Evolutionary conservation across 2,329 filamentous ascomycete species (phyloP).

Genomic region (Tolypocladium album): DNA sequence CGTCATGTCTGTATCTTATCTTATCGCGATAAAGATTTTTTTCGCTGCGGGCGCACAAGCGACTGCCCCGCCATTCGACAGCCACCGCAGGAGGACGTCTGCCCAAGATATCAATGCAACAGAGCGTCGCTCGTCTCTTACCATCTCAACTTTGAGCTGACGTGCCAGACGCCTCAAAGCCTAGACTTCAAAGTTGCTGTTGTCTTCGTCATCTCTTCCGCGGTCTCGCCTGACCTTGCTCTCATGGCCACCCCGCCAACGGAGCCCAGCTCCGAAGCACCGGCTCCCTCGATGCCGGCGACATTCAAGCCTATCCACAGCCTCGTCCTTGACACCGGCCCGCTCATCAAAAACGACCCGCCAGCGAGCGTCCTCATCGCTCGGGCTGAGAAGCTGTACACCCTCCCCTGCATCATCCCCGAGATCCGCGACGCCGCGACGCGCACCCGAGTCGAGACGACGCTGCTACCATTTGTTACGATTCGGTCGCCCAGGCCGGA

Average conservation of each 20-base stretch:
- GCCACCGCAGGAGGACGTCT: neutral
- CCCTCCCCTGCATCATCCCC: conserved; percentile 72
- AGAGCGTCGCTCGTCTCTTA: neutral
- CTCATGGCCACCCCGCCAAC: neutral
- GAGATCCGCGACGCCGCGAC: conserved; percentile 85
- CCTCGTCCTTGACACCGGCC: conserved; percentile 81
- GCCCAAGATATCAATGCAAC: neutral
- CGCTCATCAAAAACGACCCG: conserved; percentile 88
- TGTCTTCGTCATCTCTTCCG: neutral
- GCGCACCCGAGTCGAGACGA: conserved; percentile 69
- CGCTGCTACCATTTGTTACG: conserved; percentile 74
- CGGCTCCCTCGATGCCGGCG: conserved; percentile 5
- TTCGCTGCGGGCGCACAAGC: neutral
- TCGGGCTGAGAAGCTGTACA: conserved; percentile 68
- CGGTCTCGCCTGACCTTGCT: neutral
- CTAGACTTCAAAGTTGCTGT: neutral
- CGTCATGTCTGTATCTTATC: neutral
- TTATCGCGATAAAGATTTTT: conserved; percentile 1
- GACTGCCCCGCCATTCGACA: neutral
- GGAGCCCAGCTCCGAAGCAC: conserved; percentile 4
- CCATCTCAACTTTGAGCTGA: neutral
- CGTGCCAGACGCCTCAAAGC: neutral
- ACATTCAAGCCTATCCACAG: conserved; percentile 61
- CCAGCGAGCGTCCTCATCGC: conserved; percentile 70
- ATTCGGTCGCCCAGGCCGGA: conserved; percentile 63